These are phyloP conservation scores for Cryptosporidium canis DNA, from an alignment of 169 alveolate genomes.

Conservation along the genomic window DNA sequence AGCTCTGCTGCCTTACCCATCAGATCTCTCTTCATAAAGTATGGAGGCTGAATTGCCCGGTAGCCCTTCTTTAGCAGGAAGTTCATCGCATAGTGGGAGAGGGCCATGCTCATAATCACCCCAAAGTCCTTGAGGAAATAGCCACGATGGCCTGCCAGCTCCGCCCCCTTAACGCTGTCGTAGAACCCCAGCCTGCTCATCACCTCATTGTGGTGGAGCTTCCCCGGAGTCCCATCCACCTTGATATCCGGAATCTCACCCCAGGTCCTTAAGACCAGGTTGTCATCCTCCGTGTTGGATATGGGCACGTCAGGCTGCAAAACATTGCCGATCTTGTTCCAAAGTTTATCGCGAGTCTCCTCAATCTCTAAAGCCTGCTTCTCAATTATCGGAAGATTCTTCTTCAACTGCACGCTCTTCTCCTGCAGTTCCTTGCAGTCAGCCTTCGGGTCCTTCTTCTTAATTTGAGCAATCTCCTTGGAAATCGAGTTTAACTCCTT, in stretches of 20 bases:
- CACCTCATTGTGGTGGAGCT: slow-evolving; percentile 92
- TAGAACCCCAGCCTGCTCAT: slow-evolving; percentile 89
- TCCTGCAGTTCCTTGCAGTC: slow-evolving; percentile 82
- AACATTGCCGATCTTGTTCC: slow-evolving; percentile 90
- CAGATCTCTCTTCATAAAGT: slow-evolving; percentile 91
- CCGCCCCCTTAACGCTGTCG: slow-evolving; percentile 92
- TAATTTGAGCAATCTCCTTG: slow-evolving; percentile 81
- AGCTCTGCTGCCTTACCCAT: slow-evolving; percentile 98
- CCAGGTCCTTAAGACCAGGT: slow-evolving; percentile 91
- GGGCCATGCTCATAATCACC: slow-evolving; percentile 95
- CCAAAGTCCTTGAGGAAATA: slow-evolving; percentile 95
- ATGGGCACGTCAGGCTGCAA: slow-evolving; percentile 91
- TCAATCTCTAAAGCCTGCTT: slow-evolving; percentile 74
- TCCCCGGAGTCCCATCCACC: slow-evolving; percentile 88
- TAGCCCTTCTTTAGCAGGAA: slow-evolving; percentile 92
- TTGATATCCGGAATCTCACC: slow-evolving; percentile 84
- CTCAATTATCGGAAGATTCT: slow-evolving; percentile 75
- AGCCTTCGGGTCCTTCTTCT: slow-evolving; percentile 83
- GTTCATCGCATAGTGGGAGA: slow-evolving; percentile 91
- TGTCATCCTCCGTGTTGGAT: slow-evolving; percentile 93
- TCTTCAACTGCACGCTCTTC: slow-evolving; percentile 76
- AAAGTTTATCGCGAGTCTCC: slow-evolving; percentile 63
- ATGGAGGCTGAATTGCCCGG: slow-evolving; percentile 98
- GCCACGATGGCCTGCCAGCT: slow-evolving; percentile 98
- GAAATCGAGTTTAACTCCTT: slow-evolving; percentile 77